A percentile compares a stretch with the other conserved stretches of the same genome.
Conservation (phyloP, 306 rosid species). For the Sechiopsis laciniata region DNA sequence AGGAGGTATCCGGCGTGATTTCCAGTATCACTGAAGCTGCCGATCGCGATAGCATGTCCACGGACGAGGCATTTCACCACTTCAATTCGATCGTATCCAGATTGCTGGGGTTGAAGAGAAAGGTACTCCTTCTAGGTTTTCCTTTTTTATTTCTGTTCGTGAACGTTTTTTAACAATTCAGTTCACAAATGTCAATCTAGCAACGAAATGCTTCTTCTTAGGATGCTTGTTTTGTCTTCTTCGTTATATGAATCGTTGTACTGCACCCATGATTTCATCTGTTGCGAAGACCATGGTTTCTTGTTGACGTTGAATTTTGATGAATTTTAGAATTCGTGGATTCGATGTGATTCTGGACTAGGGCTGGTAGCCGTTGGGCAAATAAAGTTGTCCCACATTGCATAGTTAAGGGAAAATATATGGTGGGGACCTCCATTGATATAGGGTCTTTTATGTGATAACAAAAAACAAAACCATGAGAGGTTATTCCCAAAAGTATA, state of each 20-base stretch:
- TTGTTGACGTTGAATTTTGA: too few relatives aligned
- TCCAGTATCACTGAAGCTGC: conserved; percentile 55
- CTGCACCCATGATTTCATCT: background rate
- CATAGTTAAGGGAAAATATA: too few relatives aligned
- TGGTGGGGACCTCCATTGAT: too few relatives aligned
- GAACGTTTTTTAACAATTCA: background rate
- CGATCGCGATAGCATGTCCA: conserved; percentile 36
- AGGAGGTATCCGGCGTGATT: conserved; percentile 71
- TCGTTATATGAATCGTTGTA: background rate
- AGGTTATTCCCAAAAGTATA: too few relatives aligned
- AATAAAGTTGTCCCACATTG: too few relatives aligned
- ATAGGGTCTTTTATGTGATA: too few relatives aligned
- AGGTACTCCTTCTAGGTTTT: conserved; percentile 45
- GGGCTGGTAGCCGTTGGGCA: too few relatives aligned
- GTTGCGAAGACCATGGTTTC: background rate
- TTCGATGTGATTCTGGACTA: background rate
- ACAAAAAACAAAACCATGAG: too few relatives aligned
- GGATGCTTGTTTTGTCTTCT: background rate
- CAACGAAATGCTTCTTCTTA: background rate
- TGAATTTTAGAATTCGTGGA: background rate
- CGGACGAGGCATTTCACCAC: conserved; percentile 59
- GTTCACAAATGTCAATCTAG: background rate
- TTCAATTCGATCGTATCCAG: conserved; percentile 76
- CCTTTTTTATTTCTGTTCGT: background rate
- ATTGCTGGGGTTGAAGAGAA: conserved; percentile 78